Base-by-base conservation (phyloP, 1,284 basidiomycete genomes). In the Ganoderma sinense region DNA sequence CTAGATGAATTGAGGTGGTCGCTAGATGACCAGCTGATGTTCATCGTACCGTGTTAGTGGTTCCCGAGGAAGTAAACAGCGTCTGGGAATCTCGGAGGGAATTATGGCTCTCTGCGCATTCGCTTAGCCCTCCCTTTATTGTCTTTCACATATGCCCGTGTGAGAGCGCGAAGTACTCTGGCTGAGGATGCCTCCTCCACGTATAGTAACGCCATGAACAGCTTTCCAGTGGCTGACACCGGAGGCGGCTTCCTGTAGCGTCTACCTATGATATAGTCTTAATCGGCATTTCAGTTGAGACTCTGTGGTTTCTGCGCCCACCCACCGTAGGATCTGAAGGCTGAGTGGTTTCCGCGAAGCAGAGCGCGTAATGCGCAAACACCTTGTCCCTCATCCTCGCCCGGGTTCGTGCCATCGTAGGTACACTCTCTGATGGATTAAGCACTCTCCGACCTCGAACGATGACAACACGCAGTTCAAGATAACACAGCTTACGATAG, bases 1-100 rank as follows among this genome's bases (percentile, higher is more conserved):
- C 33, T 18, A 36, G 62, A 64, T 4, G 48, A n/a, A 48, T 66
- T 62, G 48, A 51, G 26, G 11, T n/a, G 31, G n/a, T 40, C 31
- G 62, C 33, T 18, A 36, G 62, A 64, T 4, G 48, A n/a, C 45
- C 48, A 64, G 5, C 40, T 64, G 36, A 64, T 14, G 14, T 55
- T 64, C 33, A 55, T 55, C 11, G 8, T n/a, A 23, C 1, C 26
- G 23, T 26, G 23, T 23, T 4, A 51, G 10, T 43, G 20, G 43
- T 7, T n/a, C n/a, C n/a, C 5, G 45, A n/a, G 6, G 43, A 0
- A 18, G 43, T n/a, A n/a, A 20, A 18, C 4, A 51, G 23, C 48
- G n/a, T 23, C 23, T 51, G 23, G 26, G 48, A 51, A 26, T 26
- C 23, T 8, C 36, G 36, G 48, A 51, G 2, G 23, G 11, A 26